Percentiles rank a stretch among this genome's conserved stretches.
Evolutionary conservation across 805 yeast species (phyloP).

Genomic region (Candida glaebosa): DNA sequence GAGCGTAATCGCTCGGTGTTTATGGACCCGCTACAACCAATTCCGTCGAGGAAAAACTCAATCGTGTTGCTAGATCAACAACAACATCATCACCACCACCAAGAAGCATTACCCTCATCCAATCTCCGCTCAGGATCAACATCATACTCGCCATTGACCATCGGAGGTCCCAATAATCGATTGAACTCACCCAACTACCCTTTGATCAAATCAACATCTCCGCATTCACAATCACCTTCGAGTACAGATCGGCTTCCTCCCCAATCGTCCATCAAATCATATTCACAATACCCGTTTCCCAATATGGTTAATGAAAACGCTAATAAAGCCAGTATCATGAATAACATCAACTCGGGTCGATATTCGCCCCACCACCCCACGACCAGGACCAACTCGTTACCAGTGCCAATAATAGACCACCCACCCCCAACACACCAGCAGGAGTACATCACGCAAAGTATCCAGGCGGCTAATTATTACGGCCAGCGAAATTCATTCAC

Average conservation of each 20-base stretch:
- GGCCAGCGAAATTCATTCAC: conserved; percentile 19
- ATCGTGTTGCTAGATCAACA: conserved; percentile 7
- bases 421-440: conserved; percentile 6
- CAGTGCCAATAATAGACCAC: conserved; percentile 15
- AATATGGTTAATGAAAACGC: conserved; percentile 8
- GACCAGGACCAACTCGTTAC: conserved; percentile 20
- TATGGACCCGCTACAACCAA: conserved; percentile 36
- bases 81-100: conserved; percentile 12
- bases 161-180: neutral
- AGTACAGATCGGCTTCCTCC: neutral
- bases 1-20: conserved; percentile 14
- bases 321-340: neutral
- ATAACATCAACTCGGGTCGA: neutral
- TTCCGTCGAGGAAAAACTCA: conserved; percentile 17
- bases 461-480: conserved; percentile 6
- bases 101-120: conserved; percentile 16
- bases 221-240: conserved; percentile 1
- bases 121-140: conserved; percentile 10
- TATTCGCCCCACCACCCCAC: neutral
- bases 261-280: conserved; percentile 3
- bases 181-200: neutral
- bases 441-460: neutral
- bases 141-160: neutral
- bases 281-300: conserved; percentile 17
- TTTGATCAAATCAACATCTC: neutral